phyloP scores from a whole-genome alignment of 257 asterid species.

The Haberlea rhodopensis region DNA sequence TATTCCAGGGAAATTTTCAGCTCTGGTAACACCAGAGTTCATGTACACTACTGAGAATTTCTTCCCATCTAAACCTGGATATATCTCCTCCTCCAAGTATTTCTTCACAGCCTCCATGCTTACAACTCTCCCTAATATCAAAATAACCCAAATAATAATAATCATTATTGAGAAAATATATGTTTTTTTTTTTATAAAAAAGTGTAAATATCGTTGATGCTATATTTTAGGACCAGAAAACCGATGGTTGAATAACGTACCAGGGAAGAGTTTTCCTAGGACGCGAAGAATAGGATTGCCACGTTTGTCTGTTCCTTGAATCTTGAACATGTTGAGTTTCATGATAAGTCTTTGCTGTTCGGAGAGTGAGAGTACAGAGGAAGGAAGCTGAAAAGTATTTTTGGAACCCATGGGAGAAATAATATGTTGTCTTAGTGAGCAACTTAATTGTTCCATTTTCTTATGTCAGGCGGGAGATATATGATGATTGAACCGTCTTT shows the following conservation, averaged over 20 bases:
- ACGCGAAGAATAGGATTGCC: conserved; percentile 59
- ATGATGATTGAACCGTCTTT: too few species aligned
- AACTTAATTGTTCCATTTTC: too few species aligned
- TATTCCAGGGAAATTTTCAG: too few species aligned
- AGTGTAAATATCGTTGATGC: too few species aligned
- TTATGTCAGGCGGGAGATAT: too few species aligned
- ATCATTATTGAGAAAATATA: too few species aligned
- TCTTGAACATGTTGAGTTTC: conserved; percentile 57
- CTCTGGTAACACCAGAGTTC: background rate
- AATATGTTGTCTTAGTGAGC: background rate
- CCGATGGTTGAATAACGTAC: conserved; percentile 39
- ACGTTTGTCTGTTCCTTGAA: conserved; percentile 66
- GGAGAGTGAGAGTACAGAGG: conserved; percentile 31
- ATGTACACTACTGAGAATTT: conserved; percentile 54
- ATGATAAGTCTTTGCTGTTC: conserved; percentile 51
- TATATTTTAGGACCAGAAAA: too few species aligned
- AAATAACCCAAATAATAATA: too few species aligned
- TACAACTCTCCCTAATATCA: conserved; percentile 32
- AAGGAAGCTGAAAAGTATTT: background rate
- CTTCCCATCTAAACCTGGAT: conserved; percentile 38
- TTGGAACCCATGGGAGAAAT: background rate
- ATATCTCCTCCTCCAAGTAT: conserved; percentile 58
- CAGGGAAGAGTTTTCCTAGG: conserved; percentile 69
- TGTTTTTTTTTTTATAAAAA: too few species aligned
- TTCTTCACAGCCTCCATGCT: conserved; percentile 44